Evolutionary conservation across 1,284 basidiomycete species (phyloP).

Genomic region (Cutaneotrichosporon dermatis): DNA sequence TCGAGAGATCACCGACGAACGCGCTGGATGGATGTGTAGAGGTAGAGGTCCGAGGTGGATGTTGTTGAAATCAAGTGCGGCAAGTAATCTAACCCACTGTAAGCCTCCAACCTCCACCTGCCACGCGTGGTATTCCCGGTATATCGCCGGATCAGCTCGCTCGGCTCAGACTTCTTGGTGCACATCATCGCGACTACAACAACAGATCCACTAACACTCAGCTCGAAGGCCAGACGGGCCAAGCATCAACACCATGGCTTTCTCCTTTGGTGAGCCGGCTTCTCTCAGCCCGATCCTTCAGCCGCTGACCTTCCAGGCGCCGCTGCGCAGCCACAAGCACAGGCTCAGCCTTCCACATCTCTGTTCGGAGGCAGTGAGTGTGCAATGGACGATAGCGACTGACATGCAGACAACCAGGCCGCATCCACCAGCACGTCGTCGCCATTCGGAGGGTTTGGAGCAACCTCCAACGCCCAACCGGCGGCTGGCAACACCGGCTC

Average conservation of each 20-base stretch:
- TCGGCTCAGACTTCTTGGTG: slow-evolving; percentile 1
- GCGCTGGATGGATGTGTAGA: background rate
- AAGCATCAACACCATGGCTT: slow-evolving; percentile 19
- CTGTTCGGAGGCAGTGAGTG: slow-evolving; percentile 22
- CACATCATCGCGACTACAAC: background rate
- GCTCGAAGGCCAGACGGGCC: background rate
- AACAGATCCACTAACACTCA: background rate
- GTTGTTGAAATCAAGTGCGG: background rate
- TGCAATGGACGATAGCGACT: background rate
- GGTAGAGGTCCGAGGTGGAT: background rate
- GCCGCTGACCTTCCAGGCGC: slow-evolving; percentile 10
- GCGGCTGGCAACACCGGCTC: background rate
- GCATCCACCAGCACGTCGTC: slow-evolving; percentile 10
- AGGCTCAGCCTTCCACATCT: slow-evolving; percentile 5
- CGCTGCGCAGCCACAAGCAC: slow-evolving; percentile 12
- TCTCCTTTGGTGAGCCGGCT: slow-evolving; percentile 24
- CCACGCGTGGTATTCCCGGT: slow-evolving; percentile 9
- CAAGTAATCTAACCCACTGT: background rate
- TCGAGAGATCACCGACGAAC: background rate
- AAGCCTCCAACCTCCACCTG: slow-evolving; percentile 2
- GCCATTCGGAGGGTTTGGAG: slow-evolving; percentile 11
- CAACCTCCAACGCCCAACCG: background rate
- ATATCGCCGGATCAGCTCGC: slow-evolving; percentile 5
- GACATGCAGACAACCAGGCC: slow-evolving; percentile 11
- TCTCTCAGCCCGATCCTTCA: too few species aligned